Conservation (phyloP, 2,329 filamentous ascomycete genomes). For the Fusarium citri region DNA sequence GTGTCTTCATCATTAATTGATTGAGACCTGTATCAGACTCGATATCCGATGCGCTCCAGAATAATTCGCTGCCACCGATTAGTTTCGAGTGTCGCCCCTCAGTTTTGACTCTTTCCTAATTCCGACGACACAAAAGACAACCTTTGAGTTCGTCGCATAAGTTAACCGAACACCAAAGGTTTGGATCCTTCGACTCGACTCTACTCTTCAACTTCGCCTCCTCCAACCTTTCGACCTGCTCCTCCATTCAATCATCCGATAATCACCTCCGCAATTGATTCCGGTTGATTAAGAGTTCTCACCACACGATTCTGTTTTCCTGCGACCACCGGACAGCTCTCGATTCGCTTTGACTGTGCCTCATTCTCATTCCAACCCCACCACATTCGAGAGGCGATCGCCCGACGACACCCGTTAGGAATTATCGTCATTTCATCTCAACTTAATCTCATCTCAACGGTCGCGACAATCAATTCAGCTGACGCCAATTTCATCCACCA, state of each 20-base stretch:
- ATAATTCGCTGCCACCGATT: slow-evolving; percentile 6
- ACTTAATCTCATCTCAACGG: slow-evolving; percentile 18
- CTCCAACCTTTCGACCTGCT: slow-evolving; percentile 10
- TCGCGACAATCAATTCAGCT: slow-evolving; percentile 3
- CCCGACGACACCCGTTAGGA: slow-evolving; percentile 29
- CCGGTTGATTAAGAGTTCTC: not conserved
- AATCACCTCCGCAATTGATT: not conserved
- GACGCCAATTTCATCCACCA: not conserved
- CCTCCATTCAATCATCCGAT: not conserved
- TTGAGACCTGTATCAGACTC: not conserved
- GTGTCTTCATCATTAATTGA: not conserved
- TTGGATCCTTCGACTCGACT: slow-evolving; percentile 21
- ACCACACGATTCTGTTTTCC: not conserved
- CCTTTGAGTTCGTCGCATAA: slow-evolving; percentile 8
- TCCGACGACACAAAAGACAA: not conserved
- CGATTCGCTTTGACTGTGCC: slow-evolving; percentile 20
- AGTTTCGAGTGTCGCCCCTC: slow-evolving; percentile 6
- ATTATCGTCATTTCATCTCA: slow-evolving; percentile 10
- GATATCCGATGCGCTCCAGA: slow-evolving; percentile 5
- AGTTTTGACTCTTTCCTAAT: not conserved
- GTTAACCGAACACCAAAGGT: slow-evolving; percentile 3
- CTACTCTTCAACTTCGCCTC: slow-evolving; percentile 29
- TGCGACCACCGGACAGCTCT: slow-evolving; percentile 2
- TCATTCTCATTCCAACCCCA: slow-evolving; percentile 34
- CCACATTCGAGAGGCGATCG: slow-evolving; percentile 30